These are phyloP conservation scores for Fusarium illudens DNA, from an alignment of 2,329 filamentous ascomycete species.

Conservation along the genomic window DNA sequence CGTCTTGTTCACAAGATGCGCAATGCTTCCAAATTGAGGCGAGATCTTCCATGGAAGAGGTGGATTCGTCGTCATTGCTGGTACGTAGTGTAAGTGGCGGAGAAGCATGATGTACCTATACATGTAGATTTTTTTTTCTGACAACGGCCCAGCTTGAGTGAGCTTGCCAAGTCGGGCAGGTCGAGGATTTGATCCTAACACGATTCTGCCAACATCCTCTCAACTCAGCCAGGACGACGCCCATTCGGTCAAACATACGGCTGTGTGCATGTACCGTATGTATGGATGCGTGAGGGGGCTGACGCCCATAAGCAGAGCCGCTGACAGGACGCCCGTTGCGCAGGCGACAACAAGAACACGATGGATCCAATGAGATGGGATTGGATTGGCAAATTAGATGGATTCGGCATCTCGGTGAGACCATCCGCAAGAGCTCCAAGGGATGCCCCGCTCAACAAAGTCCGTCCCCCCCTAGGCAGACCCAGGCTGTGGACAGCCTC, in stretches of 20 bases:
- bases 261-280: neutral
- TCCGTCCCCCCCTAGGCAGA: neutral
- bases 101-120: constrained; percentile 19
- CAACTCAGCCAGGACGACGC: neutral
- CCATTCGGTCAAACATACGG: neutral
- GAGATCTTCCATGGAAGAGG: constrained; percentile 3
- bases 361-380: neutral
- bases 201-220: neutral
- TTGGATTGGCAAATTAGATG: constrained; percentile 10
- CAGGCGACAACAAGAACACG: neutral
- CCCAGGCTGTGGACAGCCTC: neutral
- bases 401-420: constrained; percentile 13
- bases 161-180: constrained; percentile 34
- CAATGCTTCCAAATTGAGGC: neutral
- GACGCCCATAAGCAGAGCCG: constrained; percentile 9
- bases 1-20: constrained; percentile 6
- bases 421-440: neutral
- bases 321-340: constrained; percentile 19
- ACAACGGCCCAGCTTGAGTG: constrained; percentile 6
- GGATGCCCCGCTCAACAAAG: constrained; percentile 6
- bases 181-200: constrained; percentile 21
- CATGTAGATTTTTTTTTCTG: neutral
- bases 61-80: constrained; percentile 33
- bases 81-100: constrained; percentile 26
- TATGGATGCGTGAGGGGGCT: too few relatives aligned